Evolutionary conservation across 116 monocot species (phyloP), one percentile per base, ranked within the genome.

Genomic region (Papilionanthe hybrid): DNA sequence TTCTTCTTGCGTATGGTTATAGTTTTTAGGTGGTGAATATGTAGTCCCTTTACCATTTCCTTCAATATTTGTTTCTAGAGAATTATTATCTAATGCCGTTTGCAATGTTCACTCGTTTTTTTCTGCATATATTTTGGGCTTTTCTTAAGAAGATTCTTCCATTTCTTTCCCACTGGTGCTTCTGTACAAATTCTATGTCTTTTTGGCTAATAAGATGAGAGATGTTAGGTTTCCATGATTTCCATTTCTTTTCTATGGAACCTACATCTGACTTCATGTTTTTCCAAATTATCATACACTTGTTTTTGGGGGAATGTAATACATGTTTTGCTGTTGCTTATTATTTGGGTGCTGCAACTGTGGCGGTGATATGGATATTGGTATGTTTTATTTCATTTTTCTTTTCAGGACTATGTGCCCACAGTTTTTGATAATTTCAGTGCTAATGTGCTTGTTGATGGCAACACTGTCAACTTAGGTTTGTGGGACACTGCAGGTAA

Each of bases 391-490:
- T 53, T 63, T 63, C 27, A 65, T 25, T 53, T 53, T 65, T 25
- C 25, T 4, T 55, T 77, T 43, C 87, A 93, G 93, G 93, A 93
- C 83, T 93, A 93, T 75, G 88, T 93, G 47, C 93, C 93, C 5
- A 93, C 93, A 12, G 93, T 93, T 23, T 93, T 93, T 81, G 93
- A 93, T 78, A 93, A 93, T 81, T 93, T 93, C 83, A 93, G 93
- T 82, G 93, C 93, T 4, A 93, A 93, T 79, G 90, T 93, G 9
- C 79, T 85, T 18, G 93, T 93, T 22, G 93, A 93, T 83, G 93
- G 93, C 23, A 93, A 69, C 84, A 89, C 88, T 53, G 91, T 93
- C 29, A 93, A 93, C 69, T 75, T 93, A 55, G 93, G 93, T 18
- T 83, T 93, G 82, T 93, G 93, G 93, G 93, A 93, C 82, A 93